Base-by-base conservation (phyloP, 345 rosid genomes). In the Corchorus capsularis region DNA sequence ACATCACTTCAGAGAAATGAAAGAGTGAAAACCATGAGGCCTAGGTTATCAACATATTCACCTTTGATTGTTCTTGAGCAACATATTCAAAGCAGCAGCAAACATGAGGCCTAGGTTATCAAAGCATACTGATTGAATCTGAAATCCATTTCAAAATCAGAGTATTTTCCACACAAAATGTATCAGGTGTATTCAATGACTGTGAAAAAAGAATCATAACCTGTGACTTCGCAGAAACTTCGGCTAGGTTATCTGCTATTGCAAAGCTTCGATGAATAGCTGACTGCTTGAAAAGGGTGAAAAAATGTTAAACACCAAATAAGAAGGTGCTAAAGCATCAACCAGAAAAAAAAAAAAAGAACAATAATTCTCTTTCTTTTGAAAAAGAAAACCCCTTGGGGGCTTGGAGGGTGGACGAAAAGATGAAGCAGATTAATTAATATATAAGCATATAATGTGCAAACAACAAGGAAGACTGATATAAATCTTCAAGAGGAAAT, bases 171-270 rank as follows among this genome's bases (percentile, higher is more conserved):
- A 69, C 15, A 19, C 52, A 39, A 41, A 66, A 69, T 53, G 45
- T 37, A 71, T 5, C 34, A 60, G 49, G 52, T 47, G 61, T 50
- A 79, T 32, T 62, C 35, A 22, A 61, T 27, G 46, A 49, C 55
- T 20, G 78, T 54, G 20, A 71, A 54, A 57, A 59, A 55, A 61
- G 70, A 68, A 43, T 50, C 13, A 47, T 52, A 69, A 94, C 97
- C 92, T 94, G 97, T 60, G 98, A 85, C 82, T 94, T 94, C 2
- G 97, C 97, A 75, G 98, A 92, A 78, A 92, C 89, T 89, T 94
- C 98, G 83, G 97, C 98, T 46, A 92, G 88, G 86, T 94, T 94
- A 86, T 91, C 97, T 34, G 90, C 93, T 70, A 94, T 72, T n/a
- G 98, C 96, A 87, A 94, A 94, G 87, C 98, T 94, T 71, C 91